phyloP scores from a whole-genome alignment of 2,329 filamentous ascomycete genomes.

The Nothophaeocryptopus gaeumannii region DNA sequence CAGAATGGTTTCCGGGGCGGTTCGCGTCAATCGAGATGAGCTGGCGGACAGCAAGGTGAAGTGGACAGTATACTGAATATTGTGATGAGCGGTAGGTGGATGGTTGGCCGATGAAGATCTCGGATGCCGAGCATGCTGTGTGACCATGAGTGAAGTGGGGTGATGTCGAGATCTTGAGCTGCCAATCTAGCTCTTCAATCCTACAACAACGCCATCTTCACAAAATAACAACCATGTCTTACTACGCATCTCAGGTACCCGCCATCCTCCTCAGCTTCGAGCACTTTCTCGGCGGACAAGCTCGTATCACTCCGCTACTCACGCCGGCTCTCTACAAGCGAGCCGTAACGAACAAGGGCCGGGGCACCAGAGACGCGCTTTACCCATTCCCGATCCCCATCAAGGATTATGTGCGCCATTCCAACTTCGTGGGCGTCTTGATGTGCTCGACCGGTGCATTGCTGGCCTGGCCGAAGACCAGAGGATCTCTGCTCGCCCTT shows the following conservation, averaged over 20 bases:
- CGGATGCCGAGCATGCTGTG: too few species aligned
- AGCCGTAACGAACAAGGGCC: slow-evolving; percentile 7
- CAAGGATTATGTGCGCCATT: slow-evolving; percentile 8
- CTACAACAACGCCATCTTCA: background rate
- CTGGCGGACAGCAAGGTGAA: too few species aligned
- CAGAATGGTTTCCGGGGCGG: too few species aligned
- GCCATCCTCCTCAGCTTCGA: slow-evolving; percentile 11
- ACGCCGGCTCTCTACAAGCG: slow-evolving; percentile 10
- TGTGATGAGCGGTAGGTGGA: too few species aligned
- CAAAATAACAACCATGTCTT: background rate
- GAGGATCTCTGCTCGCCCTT: slow-evolving; percentile 5
- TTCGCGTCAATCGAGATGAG: too few species aligned
- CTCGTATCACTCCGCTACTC: slow-evolving; percentile 9
- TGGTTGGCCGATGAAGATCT: too few species aligned
- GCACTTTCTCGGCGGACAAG: slow-evolving; percentile 14
- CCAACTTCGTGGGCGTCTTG: slow-evolving; percentile 5
- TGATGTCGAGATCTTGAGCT: too few species aligned
- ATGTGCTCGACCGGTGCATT: slow-evolving; percentile 12
- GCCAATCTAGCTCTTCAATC: too few species aligned
- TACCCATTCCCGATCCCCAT: slow-evolving; percentile 10
- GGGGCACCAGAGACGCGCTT: slow-evolving; percentile 8
- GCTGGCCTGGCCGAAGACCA: slow-evolving; percentile 11
- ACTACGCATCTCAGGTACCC: background rate
- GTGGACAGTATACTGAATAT: too few species aligned
- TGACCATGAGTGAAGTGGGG: too few species aligned